phyloP scores from a whole-genome alignment of 202 grass and related monocot genomes.

The Cymbopogon flexuosus region DNA sequence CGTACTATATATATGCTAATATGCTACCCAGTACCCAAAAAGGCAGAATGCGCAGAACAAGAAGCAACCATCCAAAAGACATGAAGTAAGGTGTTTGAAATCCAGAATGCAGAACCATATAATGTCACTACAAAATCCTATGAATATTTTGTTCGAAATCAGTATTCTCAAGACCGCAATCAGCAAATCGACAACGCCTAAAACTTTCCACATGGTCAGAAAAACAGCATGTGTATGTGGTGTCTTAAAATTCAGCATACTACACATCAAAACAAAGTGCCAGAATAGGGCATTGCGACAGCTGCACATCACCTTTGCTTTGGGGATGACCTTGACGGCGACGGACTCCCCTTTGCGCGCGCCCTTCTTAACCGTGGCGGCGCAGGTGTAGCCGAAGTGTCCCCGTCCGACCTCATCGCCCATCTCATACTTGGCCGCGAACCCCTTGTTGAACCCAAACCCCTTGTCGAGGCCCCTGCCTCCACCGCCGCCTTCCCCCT shows the following conservation, averaged over 20 bases:
- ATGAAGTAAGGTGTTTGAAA: not conserved
- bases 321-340: slow-evolving; percentile 81
- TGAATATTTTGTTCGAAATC: not conserved
- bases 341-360: slow-evolving; percentile 53
- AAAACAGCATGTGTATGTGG: not conserved
- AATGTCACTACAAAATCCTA: not conserved
- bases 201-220: not conserved
- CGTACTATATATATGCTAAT: not conserved
- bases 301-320: slow-evolving; percentile 52
- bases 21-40: not conserved
- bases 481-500: slow-evolving; percentile 10
- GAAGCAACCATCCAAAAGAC: not conserved
- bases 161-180: not conserved
- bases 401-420: slow-evolving; percentile 66
- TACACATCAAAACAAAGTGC: not conserved
- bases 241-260: not conserved
- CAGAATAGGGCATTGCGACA: not conserved
- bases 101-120: not conserved
- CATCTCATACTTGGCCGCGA: slow-evolving; percentile 56
- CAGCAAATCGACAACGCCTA: slow-evolving; percentile 1
- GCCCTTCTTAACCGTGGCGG: slow-evolving; percentile 56
- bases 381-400: slow-evolving; percentile 77
- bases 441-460: slow-evolving; percentile 64
- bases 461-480: slow-evolving; percentile 59
- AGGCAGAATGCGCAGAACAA: not conserved